phyloP scores from a whole-genome alignment of 2,329 filamentous ascomycete genomes.

The Nemania bipapillata region DNA sequence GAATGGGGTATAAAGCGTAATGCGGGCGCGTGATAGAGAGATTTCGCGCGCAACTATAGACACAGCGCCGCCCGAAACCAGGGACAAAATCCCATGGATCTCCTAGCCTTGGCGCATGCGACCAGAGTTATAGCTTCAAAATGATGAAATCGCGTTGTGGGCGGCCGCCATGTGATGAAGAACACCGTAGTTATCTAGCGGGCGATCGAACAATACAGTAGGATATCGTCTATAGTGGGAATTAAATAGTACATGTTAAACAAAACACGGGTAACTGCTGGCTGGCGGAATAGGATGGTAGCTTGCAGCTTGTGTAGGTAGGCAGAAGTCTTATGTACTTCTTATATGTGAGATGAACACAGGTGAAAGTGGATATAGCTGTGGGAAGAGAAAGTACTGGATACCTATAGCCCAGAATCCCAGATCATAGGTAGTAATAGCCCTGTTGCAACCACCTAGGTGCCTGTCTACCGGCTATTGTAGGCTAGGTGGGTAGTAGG shows the following conservation, averaged over 20 bases:
- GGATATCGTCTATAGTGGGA: slow-evolving; percentile 34
- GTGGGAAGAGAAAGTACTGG: no score
- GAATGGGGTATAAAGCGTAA: neutral
- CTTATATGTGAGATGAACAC: neutral
- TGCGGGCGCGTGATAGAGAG: slow-evolving; percentile 22
- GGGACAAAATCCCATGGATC: slow-evolving; percentile 46
- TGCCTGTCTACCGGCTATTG: neutral
- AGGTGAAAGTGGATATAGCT: no score
- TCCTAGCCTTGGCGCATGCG: slow-evolving; percentile 43
- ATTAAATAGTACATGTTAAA: slow-evolving; percentile 29
- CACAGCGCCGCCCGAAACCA: slow-evolving; percentile 47
- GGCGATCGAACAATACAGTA: slow-evolving; percentile 34
- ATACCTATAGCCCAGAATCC: no score
- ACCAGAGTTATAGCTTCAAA: slow-evolving; percentile 38
- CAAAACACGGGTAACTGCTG: slow-evolving; percentile 21
- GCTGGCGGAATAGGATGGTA: slow-evolving; percentile 13
- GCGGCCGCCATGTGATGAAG: slow-evolving; percentile 44
- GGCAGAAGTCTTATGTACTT: slow-evolving; percentile 14
- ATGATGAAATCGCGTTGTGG: slow-evolving; percentile 39
- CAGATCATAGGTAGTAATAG: no score
- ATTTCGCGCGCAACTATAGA: slow-evolving; percentile 45
- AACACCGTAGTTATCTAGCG: slow-evolving; percentile 28
- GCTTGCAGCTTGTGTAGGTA: neutral
- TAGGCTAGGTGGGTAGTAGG: neutral
- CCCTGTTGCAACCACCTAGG: neutral